Base-by-base conservation (phyloP, 1,284 basidiomycete species). In the Puccinia hordei region DNA sequence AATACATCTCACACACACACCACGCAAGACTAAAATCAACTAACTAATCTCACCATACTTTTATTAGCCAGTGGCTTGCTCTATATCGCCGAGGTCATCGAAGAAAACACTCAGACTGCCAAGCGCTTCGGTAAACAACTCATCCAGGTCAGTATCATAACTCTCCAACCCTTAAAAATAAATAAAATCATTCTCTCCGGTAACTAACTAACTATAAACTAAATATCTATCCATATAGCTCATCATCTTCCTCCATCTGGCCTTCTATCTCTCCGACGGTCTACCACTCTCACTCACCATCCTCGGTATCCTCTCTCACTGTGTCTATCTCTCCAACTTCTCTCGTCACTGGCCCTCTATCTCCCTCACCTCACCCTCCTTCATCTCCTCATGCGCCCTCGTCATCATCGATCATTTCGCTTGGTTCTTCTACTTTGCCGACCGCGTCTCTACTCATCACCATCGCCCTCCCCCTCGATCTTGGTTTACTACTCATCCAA, bases 371-470 rank as follows among this genome's bases (percentile, higher is more conserved):
- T 96, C 94, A 0, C 85, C 88, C 22, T 90, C 90, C 2, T 97
- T 98, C 88, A 85, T 98, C 76, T 88, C 90, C 0, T 95, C 93
- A 0, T 96, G 94, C 85, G 82, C 89, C 15, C 87, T 95, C 76
- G 94, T 95, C 81, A 89, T 98, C 77, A 86, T 88, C 2, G 93
- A 97, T 86, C 95, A 98, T 86, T 97, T 97, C 84, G 86, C 93
- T 75, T 96, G 94, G 93, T 97, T 98, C 88, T 93, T 93, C 87
- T 89, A 96, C 87, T 97, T 97, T 85, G 90, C 94, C 35, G 89
- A 88, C 33, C 83, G 86, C 2, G 49, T 49, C 49, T 15, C 24
- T 3, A 19, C 12, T 24, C 61, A 76, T n/a, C 35, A 44, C 46
- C 74, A 49, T 66, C 61, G 65, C 13, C 46, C 53, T 3, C 22